These are phyloP conservation scores for Nelumbo lutea DNA, from an alignment of 164 flowering plant species.

Conservation along the genomic window DNA sequence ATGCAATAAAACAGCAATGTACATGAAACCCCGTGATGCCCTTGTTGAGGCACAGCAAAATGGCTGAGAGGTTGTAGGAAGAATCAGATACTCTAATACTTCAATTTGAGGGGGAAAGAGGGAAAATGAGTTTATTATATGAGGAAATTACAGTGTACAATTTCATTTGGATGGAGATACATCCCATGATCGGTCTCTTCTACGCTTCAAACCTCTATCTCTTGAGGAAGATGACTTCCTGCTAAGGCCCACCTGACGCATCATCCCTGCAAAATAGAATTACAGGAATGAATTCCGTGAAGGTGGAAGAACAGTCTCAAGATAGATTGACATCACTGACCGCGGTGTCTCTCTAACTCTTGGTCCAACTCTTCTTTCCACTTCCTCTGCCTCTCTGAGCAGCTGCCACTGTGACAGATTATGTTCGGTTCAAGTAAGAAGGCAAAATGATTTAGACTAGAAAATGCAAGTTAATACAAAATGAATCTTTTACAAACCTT, in stretches of 20 bases:
- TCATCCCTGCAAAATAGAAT: background rate
- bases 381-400: background rate
- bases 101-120: background rate
- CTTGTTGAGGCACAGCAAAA: too few species aligned
- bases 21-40: too few species aligned
- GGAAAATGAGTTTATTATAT: background rate
- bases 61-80: background rate
- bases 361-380: slow-evolving; percentile 1
- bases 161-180: background rate
- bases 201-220: background rate
- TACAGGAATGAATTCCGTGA: background rate
- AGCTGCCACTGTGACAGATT: background rate
- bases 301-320: background rate
- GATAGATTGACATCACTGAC: background rate
- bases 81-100: background rate
- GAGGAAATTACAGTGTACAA: background rate
- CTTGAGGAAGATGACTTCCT: background rate
- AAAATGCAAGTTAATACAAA: background rate
- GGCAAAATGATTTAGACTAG: background rate
- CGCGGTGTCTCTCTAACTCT: background rate
- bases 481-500: background rate
- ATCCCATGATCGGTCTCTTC: background rate
- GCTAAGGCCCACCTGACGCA: background rate
- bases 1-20: too few species aligned
- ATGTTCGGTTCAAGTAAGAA: background rate